phyloP scores from a whole-genome alignment of 108 stramenopile genomes.

The Nitzschia sp. region DNA sequence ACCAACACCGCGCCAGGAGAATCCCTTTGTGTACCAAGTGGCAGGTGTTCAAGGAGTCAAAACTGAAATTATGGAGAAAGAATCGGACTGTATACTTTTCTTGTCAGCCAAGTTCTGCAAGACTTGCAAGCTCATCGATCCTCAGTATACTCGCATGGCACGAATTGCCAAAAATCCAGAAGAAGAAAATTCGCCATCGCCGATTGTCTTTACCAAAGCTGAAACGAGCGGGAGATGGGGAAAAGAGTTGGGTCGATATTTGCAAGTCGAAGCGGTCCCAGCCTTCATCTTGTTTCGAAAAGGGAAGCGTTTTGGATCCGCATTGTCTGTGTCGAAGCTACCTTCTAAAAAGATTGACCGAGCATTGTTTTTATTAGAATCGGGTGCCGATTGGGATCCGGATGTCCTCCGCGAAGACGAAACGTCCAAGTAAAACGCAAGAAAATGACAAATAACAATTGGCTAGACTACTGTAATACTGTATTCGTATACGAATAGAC shows the following conservation, averaged over 20 bases:
- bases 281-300: conserved; percentile 73
- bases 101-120: conserved; percentile 78
- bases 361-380: conserved; percentile 45
- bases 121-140: conserved; percentile 66
- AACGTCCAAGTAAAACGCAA: too few species aligned
- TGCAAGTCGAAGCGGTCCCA: conserved; percentile 76
- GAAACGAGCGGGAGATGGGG: conserved; percentile 64
- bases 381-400: conserved; percentile 42
- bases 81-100: conserved; percentile 66
- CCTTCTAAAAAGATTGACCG: conserved; percentile 64
- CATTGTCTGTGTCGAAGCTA: conserved; percentile 58
- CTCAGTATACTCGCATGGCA: conserved; percentile 71
- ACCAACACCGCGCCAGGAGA: conserved; percentile 24
- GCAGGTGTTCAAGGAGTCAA: conserved; percentile 60
- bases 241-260: conserved; percentile 56
- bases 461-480: too few species aligned
- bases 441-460: too few species aligned
- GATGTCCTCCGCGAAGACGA: conserved; percentile 17
- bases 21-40: conserved; percentile 66
- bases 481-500: too few species aligned
- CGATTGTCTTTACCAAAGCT: conserved; percentile 73
- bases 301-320: conserved; percentile 64
- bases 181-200: conserved; percentile 20
- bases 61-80: conserved; percentile 41
- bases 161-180: conserved; percentile 46